Percentiles rank a stretch among this genome's conserved stretches.
Evolutionary conservation across 176 grass and related monocot genomes (phyloP).

Genomic region (Thinopyrum elongatum): DNA sequence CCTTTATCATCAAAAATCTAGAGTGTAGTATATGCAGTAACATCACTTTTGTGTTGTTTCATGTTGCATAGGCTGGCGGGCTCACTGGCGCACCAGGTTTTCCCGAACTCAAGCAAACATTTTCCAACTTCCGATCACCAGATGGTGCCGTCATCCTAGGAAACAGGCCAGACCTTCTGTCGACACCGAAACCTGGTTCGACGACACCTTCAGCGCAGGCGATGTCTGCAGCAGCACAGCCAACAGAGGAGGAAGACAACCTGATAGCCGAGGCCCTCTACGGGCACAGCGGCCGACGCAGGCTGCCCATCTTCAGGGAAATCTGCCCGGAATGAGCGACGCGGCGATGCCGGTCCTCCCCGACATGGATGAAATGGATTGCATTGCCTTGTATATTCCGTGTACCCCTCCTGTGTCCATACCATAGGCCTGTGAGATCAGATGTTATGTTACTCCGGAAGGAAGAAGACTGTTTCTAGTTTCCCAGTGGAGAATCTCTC

Average conservation of each 20-base stretch:
- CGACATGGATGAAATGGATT: background rate
- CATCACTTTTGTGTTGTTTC: background rate
- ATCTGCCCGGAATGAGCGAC: slow-evolving; percentile 41
- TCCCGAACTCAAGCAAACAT: background rate
- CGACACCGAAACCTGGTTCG: background rate
- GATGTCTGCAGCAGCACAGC: background rate
- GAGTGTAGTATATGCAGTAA: background rate
- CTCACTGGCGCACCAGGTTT: slow-evolving; percentile 15
- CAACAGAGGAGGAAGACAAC: background rate
- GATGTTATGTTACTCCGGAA: background rate
- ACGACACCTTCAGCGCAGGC: background rate
- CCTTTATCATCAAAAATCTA: background rate
- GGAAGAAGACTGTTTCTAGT: slow-evolving; percentile 2
- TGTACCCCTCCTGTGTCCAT: slow-evolving; percentile 12
- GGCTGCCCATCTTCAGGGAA: slow-evolving; percentile 42
- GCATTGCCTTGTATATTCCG: slow-evolving; percentile 21
- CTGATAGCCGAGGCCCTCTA: slow-evolving; percentile 34
- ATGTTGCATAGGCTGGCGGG: slow-evolving; percentile 22
- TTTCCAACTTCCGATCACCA: background rate
- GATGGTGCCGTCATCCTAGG: background rate
- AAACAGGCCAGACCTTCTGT: background rate
- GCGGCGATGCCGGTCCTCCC: background rate
- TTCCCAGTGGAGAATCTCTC: slow-evolving; percentile 12
- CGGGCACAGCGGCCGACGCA: background rate
- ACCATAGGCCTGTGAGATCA: slow-evolving; percentile 5